Base-by-base conservation (phyloP, 306 rosid genomes). In the Gleditsia sinensis region DNA sequence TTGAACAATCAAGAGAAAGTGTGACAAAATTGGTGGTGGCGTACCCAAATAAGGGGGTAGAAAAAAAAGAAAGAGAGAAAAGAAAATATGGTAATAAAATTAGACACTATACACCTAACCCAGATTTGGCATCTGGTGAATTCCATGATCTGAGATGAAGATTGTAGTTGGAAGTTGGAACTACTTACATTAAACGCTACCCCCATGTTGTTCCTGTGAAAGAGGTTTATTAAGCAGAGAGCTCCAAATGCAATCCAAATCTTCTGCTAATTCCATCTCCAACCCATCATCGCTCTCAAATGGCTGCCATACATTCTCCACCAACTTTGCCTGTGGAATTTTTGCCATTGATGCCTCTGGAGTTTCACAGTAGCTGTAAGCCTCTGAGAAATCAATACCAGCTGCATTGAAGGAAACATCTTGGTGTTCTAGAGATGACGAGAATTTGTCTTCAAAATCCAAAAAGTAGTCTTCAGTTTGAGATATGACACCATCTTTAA, bases 401-500 rank as follows among this genome's bases (percentile, higher is more conserved):
- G 46, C 56, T 50, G 24, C 40, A 9, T 73, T 74, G 14, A 72
- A 77, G 58, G 25, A 32, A 67, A 53, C 58, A 24, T 72, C 57
- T 53, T 82, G 62, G 46, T 7, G 13, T 77, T 78, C 45, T 23
- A 88, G 49, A 34, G 82, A 75, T 30, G 94, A 81, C 72, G 79
- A 71, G 71, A 91, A 89, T 32, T 72, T 80, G 58, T 89, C 97
- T 55, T 89, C 94, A 43, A 86, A 79, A 74, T 78, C 87, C 82
- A 66, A 66, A 34, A 67, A 72, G 6, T 72, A 84, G 21, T 86
- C 81, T 2, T 89, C 94, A 21, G 86, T 78, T 69, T 91, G 85
- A 21, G 78, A 85, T 3, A 84, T 81, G 11, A 88, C 86, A 51
- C 98, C 88, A 55, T 94, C 98, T 78, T 91, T 94, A 67, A 88